Percentiles rank a stretch among this genome's conserved stretches.
These are phyloP conservation scores for Phytopythium aichiense DNA, from an alignment of 352 stramenopile genomes.

Conservation along the genomic window DNA sequence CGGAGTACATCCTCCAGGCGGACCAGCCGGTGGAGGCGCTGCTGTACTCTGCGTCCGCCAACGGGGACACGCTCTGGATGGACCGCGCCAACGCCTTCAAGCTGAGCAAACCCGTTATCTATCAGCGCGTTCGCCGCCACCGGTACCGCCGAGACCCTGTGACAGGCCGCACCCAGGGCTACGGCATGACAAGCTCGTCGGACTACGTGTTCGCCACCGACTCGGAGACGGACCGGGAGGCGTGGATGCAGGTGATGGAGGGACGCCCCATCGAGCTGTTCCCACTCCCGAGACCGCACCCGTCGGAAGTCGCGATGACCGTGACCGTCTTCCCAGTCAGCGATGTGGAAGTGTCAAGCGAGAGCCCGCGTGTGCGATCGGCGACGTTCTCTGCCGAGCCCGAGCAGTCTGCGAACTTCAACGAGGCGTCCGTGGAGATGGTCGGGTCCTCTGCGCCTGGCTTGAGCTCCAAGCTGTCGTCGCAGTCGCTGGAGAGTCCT, in stretches of 20 bases:
- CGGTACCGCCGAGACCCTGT: constrained; percentile 31
- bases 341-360: not conserved
- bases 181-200: constrained; percentile 16
- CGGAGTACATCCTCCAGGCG: constrained; percentile 43
- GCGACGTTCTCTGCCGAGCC: not conserved
- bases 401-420: not conserved
- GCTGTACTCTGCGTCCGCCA: constrained; percentile 15
- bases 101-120: constrained; percentile 29
- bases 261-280: constrained; percentile 13
- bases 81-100: constrained; percentile 44
- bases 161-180: constrained; percentile 22
- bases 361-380: not conserved
- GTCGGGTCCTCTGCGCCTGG: not conserved
- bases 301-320: not conserved
- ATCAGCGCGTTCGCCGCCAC: constrained; percentile 22
- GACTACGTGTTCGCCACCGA: constrained; percentile 43
- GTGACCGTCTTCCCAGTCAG: constrained; percentile 3
- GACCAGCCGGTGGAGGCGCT: constrained; percentile 19
- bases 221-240: constrained; percentile 18
- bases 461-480: constrained; percentile 1
- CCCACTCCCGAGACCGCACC: not conserved
- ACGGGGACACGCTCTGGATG: constrained; percentile 19
- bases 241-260: constrained; percentile 35
- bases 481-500: not conserved
- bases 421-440: not conserved